These are phyloP conservation scores for Jacaranda mimosifolia DNA, from an alignment of 257 asterid genomes.

Conservation along the genomic window DNA sequence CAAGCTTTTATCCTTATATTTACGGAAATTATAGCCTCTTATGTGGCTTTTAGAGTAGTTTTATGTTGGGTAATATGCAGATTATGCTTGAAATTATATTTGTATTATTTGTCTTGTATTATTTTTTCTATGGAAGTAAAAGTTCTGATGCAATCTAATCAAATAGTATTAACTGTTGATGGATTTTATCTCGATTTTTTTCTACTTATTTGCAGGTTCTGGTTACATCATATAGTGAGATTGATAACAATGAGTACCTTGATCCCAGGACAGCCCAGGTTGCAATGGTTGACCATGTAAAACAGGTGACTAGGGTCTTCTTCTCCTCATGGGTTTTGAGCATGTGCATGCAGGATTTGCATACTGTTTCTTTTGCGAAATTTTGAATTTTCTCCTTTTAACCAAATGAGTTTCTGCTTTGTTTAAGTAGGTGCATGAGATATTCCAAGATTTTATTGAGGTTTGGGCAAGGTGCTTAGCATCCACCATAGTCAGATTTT, in stretches of 20 bases:
- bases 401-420: constrained; percentile 14
- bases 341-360: constrained; percentile 19
- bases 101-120: background rate
- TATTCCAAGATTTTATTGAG: constrained; percentile 6
- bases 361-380: constrained; percentile 17
- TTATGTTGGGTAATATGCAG: background rate
- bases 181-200: constrained; percentile 4
- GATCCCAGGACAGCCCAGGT: constrained; percentile 97
- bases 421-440: constrained; percentile 17
- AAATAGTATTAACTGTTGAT: background rate
- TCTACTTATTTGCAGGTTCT: constrained; percentile 64
- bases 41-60: background rate
- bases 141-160: constrained; percentile 17
- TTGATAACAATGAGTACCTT: constrained; percentile 77
- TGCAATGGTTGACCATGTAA: constrained; percentile 88
- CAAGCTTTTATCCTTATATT: background rate
- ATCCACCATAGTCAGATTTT: background rate
- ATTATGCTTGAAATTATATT: background rate
- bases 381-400: constrained; percentile 12
- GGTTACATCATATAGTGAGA: constrained; percentile 76
- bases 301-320: constrained; percentile 63
- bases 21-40: background rate
- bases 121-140: constrained; percentile 21
- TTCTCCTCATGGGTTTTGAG: constrained; percentile 13
- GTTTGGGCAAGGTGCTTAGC: constrained; percentile 7